Conservation (phyloP, 1,284 basidiomycete species). For the Puccinia polysora region DNA sequence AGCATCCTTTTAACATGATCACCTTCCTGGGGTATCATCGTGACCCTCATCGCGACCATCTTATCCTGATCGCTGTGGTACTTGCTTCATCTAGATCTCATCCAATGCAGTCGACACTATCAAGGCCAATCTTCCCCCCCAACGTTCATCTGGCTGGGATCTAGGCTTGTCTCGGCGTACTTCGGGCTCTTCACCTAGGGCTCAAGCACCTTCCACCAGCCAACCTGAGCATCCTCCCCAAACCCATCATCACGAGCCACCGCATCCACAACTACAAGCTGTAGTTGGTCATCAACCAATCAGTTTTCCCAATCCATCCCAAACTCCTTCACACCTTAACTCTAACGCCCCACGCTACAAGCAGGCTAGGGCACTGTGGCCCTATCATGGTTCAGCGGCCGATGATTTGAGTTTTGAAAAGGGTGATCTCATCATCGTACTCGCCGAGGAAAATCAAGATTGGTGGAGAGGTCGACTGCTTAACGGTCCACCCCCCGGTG, state of each 20-base stretch:
- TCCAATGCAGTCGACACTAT: neutral
- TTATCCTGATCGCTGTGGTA: neutral
- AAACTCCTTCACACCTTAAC: neutral
- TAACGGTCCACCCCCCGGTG: neutral
- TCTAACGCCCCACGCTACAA: slow-evolving; percentile 4
- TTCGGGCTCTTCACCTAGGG: neutral
- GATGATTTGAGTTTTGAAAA: slow-evolving; percentile 38
- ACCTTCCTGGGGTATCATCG: neutral
- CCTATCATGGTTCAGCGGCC: slow-evolving; percentile 22
- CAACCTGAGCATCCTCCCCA: neutral
- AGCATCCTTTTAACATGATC: too few relatives aligned
- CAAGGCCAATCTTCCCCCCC: slow-evolving; percentile 12
- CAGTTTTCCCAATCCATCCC: too few relatives aligned
- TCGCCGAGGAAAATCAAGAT: slow-evolving; percentile 34
- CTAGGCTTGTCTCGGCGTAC: neutral
- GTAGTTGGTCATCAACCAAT: too few relatives aligned
- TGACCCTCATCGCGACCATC: neutral
- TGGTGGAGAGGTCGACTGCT: slow-evolving; percentile 39
- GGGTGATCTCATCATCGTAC: slow-evolving; percentile 34
- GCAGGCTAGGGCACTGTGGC: slow-evolving; percentile 23
- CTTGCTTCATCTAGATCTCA: slow-evolving; percentile 11
- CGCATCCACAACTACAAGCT: neutral
- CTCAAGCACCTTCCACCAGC: too few relatives aligned
- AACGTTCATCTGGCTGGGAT: neutral
- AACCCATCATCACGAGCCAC: neutral